Evolutionary conservation across 805 yeast species (phyloP).

Genomic region (Starmerella vitae): DNA sequence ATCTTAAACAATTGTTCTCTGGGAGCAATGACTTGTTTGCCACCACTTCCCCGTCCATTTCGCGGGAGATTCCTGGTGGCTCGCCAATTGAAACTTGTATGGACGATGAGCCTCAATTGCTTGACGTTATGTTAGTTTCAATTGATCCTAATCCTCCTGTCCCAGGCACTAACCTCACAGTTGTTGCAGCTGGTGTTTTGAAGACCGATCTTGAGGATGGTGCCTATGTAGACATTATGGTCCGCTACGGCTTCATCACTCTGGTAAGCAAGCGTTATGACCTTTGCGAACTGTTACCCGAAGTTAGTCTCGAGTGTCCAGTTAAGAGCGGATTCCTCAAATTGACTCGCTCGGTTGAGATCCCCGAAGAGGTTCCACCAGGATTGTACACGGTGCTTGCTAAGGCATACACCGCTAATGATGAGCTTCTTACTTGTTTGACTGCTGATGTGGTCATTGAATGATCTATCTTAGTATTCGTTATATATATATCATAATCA

Average conservation of each 20-base stretch:
- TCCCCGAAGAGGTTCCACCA: conserved; percentile 90
- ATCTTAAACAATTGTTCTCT: neutral
- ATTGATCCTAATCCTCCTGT: conserved; percentile 79
- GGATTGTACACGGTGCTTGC: conserved; percentile 81
- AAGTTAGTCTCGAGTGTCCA: conserved; percentile 81
- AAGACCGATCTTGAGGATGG: conserved; percentile 54
- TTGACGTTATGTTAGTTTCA: conserved; percentile 45
- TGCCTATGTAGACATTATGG: conserved; percentile 89
- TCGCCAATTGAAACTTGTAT: conserved; percentile 79
- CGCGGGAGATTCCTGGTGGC: conserved; percentile 56
- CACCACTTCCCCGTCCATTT: neutral
- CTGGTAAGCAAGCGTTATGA: conserved; percentile 83
- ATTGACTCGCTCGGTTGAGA: conserved; percentile 58
- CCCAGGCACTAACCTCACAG: conserved; percentile 71
- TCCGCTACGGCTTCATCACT: conserved; percentile 80
- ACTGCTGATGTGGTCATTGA: conserved; percentile 35
- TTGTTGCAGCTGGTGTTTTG: conserved; percentile 59
- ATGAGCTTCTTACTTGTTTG: conserved; percentile 70
- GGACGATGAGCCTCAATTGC: conserved; percentile 43
- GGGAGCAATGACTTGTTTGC: neutral
- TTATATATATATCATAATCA: neutral
- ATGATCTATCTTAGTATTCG: neutral
- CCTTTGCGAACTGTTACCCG: conserved; percentile 72
- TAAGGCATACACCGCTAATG: conserved; percentile 77
- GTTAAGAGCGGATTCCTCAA: conserved; percentile 52